Evolutionary conservation across 2,329 filamentous ascomycete genomes (phyloP), one percentile per base, ranked within the genome.

Genomic region (Sclerotinia subarctica): DNA sequence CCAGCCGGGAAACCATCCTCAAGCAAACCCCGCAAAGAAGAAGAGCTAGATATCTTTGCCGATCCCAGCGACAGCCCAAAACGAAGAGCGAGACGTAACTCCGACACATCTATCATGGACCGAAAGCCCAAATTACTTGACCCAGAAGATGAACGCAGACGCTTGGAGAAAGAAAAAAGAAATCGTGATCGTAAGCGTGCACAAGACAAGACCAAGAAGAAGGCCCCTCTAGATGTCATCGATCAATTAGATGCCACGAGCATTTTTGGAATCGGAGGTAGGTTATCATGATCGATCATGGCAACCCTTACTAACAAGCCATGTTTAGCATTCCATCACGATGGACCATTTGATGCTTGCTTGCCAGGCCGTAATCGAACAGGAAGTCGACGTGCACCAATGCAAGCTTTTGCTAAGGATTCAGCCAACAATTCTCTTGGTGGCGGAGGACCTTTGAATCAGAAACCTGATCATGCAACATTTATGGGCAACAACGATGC

Each of bases 181-280:
- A 81, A 82, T 64, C 73, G 73, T 51, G 72, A 59, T 76, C 76
- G 46, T 72, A 69, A 47, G 51, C 64, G 74, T 63, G 78, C 82
- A 65, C 84, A 83, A 72, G 73, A 81, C 79, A 66, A 74, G 51
- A 62, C 69, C 7, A 76, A 72, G 66, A 79, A 75, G 71, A 76
- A 72, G 68, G 79, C 75, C 69, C 76, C 79, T 44, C 79, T 98
- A 72, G 95, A 99, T 78, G 86, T 98, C 57, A 98, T 99, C 75
- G 95, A 99, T 81, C 94, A 97, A 78, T 83, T 99, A 72, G 95
- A 98, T 81, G 94, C 95, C 71, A 97, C 94, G 5, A 94, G 94
- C 78, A 96, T 98, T 74, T 97, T 96, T 77, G 94, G 95, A 68
- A 92, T 91, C 75, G 94, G 94, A 80, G 82, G 93, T 96, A 83